Conservation (phyloP, 192 early-diverging fungal species). For the Anaeromyces robustus region DNA sequence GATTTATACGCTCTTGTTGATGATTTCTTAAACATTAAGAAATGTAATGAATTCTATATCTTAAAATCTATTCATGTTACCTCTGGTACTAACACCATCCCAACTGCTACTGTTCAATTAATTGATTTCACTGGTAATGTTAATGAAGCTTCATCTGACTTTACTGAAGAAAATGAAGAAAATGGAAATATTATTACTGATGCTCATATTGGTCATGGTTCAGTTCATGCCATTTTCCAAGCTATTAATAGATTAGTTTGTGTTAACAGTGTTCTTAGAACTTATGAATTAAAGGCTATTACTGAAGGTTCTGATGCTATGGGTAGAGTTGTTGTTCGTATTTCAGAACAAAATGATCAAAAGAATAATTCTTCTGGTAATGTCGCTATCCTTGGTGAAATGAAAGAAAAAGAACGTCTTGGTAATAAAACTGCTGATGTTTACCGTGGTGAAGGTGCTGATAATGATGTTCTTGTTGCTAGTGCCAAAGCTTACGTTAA, state of each 20-base stretch:
- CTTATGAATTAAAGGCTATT: constrained; percentile 75
- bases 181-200: constrained; percentile 17
- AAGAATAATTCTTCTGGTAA: constrained; percentile 3
- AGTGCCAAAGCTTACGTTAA: constrained; percentile 76
- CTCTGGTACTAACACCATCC: constrained; percentile 50
- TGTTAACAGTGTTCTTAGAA: constrained; percentile 54
- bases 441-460: constrained; percentile 59
- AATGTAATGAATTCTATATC: constrained; percentile 33
- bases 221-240: constrained; percentile 75
- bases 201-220: constrained; percentile 72
- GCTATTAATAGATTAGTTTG: constrained; percentile 77
- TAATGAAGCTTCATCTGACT: constrained; percentile 6
- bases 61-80: constrained; percentile 65
- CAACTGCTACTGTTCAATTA: constrained; percentile 69
- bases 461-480: constrained; percentile 75
- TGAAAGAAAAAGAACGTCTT: constrained; percentile 7
- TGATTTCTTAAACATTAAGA: constrained; percentile 41
- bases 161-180: constrained; percentile 11
- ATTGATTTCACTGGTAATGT: constrained; percentile 25
- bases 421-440: constrained; percentile 16
- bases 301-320: constrained; percentile 76
- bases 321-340: constrained; percentile 68
- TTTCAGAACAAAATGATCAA: constrained; percentile 14
- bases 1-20: constrained; percentile 76
- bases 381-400: constrained; percentile 9